A percentile compares a stretch with the other conserved stretches of the same genome.
Evolutionary conservation across 257 asterid species (phyloP).

Genomic region (Fraxinus excelsior): DNA sequence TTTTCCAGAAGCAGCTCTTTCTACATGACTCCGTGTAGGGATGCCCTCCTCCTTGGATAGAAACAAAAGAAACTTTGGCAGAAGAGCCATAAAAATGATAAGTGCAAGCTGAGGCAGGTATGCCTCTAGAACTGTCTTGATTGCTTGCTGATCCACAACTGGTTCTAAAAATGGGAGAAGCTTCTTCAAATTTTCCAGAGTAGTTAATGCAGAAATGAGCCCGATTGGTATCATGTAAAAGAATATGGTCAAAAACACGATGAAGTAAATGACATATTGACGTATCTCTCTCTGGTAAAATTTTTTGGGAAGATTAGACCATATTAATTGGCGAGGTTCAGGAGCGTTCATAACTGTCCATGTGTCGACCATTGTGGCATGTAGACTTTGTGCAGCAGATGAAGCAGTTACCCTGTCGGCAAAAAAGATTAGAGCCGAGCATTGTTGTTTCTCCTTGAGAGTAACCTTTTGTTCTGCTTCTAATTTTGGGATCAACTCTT

Average conservation of each 20-base stretch:
- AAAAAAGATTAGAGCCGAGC: conserved; percentile 79
- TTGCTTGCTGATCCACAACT: conserved; percentile 34
- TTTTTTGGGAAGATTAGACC: conserved; percentile 68
- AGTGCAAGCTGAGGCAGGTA: conserved; percentile 94
- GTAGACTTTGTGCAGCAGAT: conserved; percentile 82
- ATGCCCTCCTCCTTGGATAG: conserved; percentile 90
- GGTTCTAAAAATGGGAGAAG: conserved; percentile 70
- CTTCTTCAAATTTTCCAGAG: conserved; percentile 73
- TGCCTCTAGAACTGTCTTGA: conserved; percentile 79
- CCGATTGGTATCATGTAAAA: conserved; percentile 91
- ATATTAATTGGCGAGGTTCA: conserved; percentile 69
- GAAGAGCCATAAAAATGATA: conserved; percentile 71
- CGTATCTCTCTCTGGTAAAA: conserved; percentile 59
- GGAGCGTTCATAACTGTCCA: conserved; percentile 90
- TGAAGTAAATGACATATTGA: conserved; percentile 51
- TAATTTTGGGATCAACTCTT: conserved; percentile 50
- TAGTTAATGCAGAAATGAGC: conserved; percentile 79
- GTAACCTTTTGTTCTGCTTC: conserved; percentile 78
- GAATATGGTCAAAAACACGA: conserved; percentile 84
- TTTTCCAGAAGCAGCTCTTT: conserved; percentile 92
- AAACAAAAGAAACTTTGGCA: conserved; percentile 72
- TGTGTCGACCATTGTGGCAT: conserved; percentile 62
- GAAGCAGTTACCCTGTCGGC: conserved; percentile 76
- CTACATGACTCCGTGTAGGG: conserved; percentile 68
- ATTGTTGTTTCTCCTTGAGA: conserved; percentile 70